Conservation (phyloP, 1,284 basidiomycete genomes). For the Puccinia horiana region DNA sequence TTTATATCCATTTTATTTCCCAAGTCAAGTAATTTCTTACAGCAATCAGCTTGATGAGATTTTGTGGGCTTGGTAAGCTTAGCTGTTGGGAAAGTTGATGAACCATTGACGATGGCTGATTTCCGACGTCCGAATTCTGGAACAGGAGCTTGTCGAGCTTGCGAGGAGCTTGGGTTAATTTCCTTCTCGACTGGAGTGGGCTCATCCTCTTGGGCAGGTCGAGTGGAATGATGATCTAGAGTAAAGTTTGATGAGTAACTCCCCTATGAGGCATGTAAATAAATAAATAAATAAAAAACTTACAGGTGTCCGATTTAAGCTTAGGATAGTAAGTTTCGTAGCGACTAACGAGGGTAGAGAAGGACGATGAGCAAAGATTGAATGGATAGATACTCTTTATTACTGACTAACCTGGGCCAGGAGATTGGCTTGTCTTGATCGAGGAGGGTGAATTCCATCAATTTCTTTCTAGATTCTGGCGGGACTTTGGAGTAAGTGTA, state of each 20-base stretch:
- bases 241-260: neutral
- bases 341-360: neutral
- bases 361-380: neutral
- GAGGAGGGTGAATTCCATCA: constrained; percentile 26
- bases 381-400: neutral
- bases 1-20: neutral
- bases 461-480: constrained; percentile 14
- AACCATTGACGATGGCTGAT: neutral
- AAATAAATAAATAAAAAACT: neutral
- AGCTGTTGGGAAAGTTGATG: neutral
- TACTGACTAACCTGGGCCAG: constrained; percentile 20
- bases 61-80: neutral
- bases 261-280: neutral
- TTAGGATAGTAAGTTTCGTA: constrained; percentile 10
- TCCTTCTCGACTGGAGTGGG: neutral
- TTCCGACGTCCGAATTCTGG: constrained; percentile 6
- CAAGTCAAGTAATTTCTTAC: neutral
- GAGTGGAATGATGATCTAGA: neutral
- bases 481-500: constrained; percentile 5
- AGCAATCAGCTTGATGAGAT: neutral
- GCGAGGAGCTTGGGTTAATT: neutral
- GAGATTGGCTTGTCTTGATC: constrained; percentile 24
- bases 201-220: neutral
- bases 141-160: neutral
- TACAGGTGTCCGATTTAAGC: neutral